A percentile compares a stretch with the other conserved stretches of the same genome.
Conservation (phyloP, 495 filamentous ascomycete genomes). For the Penicillium mononematosum region DNA sequence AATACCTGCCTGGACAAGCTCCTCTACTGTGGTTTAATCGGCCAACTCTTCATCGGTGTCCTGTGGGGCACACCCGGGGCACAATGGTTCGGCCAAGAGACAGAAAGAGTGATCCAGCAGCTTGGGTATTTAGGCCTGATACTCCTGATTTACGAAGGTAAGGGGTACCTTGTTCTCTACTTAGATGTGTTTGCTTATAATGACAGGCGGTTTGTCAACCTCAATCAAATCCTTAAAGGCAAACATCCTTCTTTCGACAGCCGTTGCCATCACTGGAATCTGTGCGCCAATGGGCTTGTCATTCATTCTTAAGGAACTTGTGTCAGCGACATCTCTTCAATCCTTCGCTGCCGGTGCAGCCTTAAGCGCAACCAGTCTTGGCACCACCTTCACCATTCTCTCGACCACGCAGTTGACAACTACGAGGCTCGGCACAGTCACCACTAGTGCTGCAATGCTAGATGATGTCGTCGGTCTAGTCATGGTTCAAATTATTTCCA, state of each 20-base stretch:
- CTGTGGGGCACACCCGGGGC: constrained; percentile 64
- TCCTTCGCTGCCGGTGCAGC: constrained; percentile 76
- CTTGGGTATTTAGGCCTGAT: constrained; percentile 78
- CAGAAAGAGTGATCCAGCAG: constrained; percentile 59
- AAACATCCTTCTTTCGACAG: constrained; percentile 58
- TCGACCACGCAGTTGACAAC: constrained; percentile 52
- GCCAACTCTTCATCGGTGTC: constrained; percentile 71
- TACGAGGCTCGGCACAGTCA: constrained; percentile 67
- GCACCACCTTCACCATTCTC: constrained; percentile 77
- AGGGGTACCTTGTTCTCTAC: not conserved
- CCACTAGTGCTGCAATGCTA: constrained; percentile 73
- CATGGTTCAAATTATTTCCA: constrained; percentile 67
- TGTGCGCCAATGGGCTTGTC: constrained; percentile 64
- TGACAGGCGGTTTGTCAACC: constrained; percentile 64
- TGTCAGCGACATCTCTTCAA: constrained; percentile 52
- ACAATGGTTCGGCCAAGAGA: constrained; percentile 48
- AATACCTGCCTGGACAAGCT: constrained; percentile 58
- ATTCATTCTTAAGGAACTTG: constrained; percentile 52
- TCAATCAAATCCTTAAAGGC: constrained; percentile 55
- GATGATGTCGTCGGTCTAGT: constrained; percentile 83
- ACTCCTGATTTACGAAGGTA: constrained; percentile 70
- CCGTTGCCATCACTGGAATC: constrained; percentile 65
- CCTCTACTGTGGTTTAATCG: constrained; percentile 70
- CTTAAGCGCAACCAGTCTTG: constrained; percentile 71
- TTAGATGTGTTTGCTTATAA: not conserved